These are phyloP conservation scores for Rhinocladiella mackenziei DNA, from an alignment of 2,329 filamentous ascomycete species.

Conservation along the genomic window DNA sequence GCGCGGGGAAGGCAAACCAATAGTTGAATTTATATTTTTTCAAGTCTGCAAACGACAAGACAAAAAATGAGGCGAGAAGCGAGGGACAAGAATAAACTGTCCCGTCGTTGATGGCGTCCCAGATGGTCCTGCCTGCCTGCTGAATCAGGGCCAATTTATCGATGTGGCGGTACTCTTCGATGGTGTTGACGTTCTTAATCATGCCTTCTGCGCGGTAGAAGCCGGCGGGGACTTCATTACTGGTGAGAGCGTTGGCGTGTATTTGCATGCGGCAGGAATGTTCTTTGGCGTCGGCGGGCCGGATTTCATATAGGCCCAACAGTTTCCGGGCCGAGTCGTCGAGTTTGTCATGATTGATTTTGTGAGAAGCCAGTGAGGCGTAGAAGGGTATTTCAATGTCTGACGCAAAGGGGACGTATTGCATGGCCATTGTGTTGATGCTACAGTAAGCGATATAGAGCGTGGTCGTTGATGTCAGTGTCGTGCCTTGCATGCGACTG, in stretches of 20 bases:
- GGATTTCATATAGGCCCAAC: slow-evolving; percentile 83
- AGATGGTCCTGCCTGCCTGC: slow-evolving; percentile 80
- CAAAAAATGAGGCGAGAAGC: slow-evolving; percentile 79
- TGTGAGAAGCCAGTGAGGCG: slow-evolving; percentile 81
- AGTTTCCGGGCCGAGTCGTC: slow-evolving; percentile 86
- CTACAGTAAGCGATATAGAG: too few relatives aligned
- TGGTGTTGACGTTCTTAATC: slow-evolving; percentile 93
- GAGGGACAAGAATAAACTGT: slow-evolving; percentile 95
- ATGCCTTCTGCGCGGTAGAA: slow-evolving; percentile 83
- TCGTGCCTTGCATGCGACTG: too few relatives aligned
- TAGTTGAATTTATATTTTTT: slow-evolving; percentile 99
- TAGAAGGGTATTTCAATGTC: slow-evolving; percentile 97
- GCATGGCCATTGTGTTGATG: slow-evolving; percentile 44
- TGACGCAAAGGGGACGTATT: slow-evolving; percentile 86
- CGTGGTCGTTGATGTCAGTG: background rate
- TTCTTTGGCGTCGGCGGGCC: slow-evolving; percentile 64
- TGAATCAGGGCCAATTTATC: slow-evolving; percentile 77
- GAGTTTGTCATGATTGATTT: slow-evolving; percentile 95
- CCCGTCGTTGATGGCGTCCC: slow-evolving; percentile 95
- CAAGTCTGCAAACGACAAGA: slow-evolving; percentile 88
- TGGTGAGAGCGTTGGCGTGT: slow-evolving; percentile 78
- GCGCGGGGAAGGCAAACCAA: slow-evolving; percentile 92
- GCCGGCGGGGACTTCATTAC: slow-evolving; percentile 68
- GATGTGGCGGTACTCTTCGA: slow-evolving; percentile 83
- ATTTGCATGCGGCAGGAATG: slow-evolving; percentile 87